Evolutionary conservation across 805 yeast species (phyloP).

Genomic region (Candida piceae): DNA sequence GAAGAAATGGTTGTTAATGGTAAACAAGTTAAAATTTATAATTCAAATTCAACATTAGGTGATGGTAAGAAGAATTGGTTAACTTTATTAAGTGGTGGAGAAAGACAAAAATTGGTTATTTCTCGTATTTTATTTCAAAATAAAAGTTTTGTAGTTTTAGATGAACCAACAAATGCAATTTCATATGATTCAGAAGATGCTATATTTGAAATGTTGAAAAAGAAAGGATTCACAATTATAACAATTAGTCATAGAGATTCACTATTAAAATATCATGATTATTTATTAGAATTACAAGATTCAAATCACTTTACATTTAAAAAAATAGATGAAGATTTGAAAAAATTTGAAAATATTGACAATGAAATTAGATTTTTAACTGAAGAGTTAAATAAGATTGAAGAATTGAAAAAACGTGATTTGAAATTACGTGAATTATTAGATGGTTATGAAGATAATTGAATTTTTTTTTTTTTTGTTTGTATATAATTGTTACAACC

Average conservation of each 20-base stretch:
- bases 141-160: conserved; percentile 78
- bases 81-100: conserved; percentile 94
- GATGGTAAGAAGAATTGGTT: conserved; percentile 52
- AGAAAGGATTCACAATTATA: conserved; percentile 66
- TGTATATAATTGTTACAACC: conserved; percentile 8
- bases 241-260: conserved; percentile 83
- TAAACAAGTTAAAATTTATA: conserved; percentile 19
- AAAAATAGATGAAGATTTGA: conserved; percentile 25
- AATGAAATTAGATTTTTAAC: conserved; percentile 69
- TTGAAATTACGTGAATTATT: conserved; percentile 48
- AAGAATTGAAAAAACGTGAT: conserved; percentile 55
- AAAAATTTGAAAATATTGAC: conserved; percentile 56
- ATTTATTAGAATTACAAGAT: conserved; percentile 61
- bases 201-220: conserved; percentile 69
- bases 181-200: conserved; percentile 86
- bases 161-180: conserved; percentile 93
- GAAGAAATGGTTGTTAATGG: conserved; percentile 27
- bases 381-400: conserved; percentile 53
- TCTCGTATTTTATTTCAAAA: conserved; percentile 79
- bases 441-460: conserved; percentile 34
- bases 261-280: conserved; percentile 79
- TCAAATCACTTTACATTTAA: conserved; percentile 48
- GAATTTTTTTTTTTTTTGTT: neutral
- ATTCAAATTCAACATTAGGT: conserved; percentile 21
- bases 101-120: conserved; percentile 83